Evolutionary conservation across 345 rosid genomes (phyloP).

Genomic region (Cardamine resedifolia): DNA sequence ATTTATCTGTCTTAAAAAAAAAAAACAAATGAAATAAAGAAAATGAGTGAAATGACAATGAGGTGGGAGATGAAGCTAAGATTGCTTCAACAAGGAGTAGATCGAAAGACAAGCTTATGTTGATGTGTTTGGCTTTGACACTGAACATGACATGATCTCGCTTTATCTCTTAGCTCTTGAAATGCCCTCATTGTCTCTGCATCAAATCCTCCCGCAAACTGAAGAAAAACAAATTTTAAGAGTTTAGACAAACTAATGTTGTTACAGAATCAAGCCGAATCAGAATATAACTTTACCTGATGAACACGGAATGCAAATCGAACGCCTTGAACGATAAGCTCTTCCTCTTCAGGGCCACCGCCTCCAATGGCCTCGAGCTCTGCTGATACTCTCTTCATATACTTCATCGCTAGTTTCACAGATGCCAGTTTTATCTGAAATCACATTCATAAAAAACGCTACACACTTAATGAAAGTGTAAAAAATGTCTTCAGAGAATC

Average conservation of each 20-base stretch:
- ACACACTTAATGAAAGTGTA: background rate
- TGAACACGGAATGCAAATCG: slow-evolving; percentile 97
- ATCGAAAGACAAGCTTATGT: slow-evolving; percentile 58
- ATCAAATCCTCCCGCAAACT: slow-evolving; percentile 98
- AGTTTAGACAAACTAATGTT: background rate
- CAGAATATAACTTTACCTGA: slow-evolving; percentile 54
- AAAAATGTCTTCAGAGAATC: slow-evolving; percentile 21
- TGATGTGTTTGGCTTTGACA: slow-evolving; percentile 68
- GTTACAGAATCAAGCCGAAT: background rate
- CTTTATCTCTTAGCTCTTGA: slow-evolving; percentile 92
- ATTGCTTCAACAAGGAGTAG: slow-evolving; percentile 64
- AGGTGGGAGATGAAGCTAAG: slow-evolving; percentile 51
- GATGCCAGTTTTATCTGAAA: slow-evolving; percentile 84
- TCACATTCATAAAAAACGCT: background rate
- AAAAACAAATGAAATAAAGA: slow-evolving; percentile 31
- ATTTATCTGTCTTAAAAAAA: slow-evolving; percentile 14
- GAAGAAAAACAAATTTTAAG: slow-evolving; percentile 2
- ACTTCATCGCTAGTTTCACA: slow-evolving; percentile 92
- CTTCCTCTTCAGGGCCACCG: slow-evolving; percentile 82
- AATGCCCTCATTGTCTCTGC: slow-evolving; percentile 95
- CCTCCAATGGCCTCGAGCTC: slow-evolving; percentile 69
- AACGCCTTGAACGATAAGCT: slow-evolving; percentile 89
- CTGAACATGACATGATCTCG: slow-evolving; percentile 68
- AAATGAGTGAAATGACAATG: background rate
- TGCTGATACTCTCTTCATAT: slow-evolving; percentile 93